Evolutionary conservation across 208 protist genomes (phyloP).

Genomic region (Trypanosoma boissoni): DNA sequence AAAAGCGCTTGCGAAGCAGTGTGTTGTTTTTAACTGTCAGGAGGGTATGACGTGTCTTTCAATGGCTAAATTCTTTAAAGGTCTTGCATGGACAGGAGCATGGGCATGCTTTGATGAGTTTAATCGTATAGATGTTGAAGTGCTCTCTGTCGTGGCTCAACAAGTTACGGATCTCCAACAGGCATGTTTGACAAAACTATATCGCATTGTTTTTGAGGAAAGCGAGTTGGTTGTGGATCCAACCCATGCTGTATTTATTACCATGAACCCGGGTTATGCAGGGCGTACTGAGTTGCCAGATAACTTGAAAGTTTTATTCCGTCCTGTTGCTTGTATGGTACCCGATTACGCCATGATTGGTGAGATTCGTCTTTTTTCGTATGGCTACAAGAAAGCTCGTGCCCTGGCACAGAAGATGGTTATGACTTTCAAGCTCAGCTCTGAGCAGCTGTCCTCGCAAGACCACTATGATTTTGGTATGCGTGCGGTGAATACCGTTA

Average conservation of each 20-base stretch:
- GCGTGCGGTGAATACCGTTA: conserved; percentile 99
- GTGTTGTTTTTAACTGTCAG: conserved; percentile 98
- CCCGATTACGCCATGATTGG: conserved; percentile 99
- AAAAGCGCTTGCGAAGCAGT: conserved; percentile 97
- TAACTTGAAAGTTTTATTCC: conserved; percentile 98
- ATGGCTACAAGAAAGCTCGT: conserved; percentile 96
- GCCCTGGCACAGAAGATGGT: conserved; percentile 97
- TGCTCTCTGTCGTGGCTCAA: conserved; percentile 96
- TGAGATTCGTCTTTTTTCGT: conserved; percentile 98
- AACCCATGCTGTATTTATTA: conserved; percentile 96
- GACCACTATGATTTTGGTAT: conserved; percentile 99
- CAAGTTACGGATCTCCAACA: conserved; percentile 96
- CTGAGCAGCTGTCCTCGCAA: conserved; percentile 98
- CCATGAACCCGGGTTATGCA: conserved; percentile 99
- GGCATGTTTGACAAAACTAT: conserved; percentile 90
- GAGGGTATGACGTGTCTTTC: conserved; percentile 95
- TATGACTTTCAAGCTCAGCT: conserved; percentile 97
- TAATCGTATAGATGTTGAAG: conserved; percentile 98
- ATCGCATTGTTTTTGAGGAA: conserved; percentile 93
- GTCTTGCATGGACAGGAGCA: conserved; percentile 94
- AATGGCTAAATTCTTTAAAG: conserved; percentile 98
- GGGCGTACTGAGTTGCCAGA: conserved; percentile 98
- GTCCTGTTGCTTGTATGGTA: conserved; percentile 98
- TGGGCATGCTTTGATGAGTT: conserved; percentile 99
- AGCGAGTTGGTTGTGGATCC: conserved; percentile 93